Base-by-base conservation (phyloP, 2,329 filamentous ascomycete species). In the Penicillium verrucosum region DNA sequence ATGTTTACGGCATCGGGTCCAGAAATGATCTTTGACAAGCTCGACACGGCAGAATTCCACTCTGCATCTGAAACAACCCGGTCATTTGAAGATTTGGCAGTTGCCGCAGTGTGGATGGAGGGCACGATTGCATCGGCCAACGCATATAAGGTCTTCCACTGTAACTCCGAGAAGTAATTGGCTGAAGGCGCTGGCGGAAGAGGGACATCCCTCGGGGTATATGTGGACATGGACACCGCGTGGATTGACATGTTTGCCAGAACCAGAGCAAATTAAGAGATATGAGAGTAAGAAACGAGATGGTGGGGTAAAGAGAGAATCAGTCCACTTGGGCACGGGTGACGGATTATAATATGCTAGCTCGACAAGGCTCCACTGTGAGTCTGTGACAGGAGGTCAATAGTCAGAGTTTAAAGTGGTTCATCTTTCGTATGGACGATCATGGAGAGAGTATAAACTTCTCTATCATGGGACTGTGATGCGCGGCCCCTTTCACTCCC, bases 111-210 rank as follows among this genome's bases (percentile, higher is more conserved):
- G 37, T 73, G 75, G 56, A 86, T 74, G 2, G 81, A 76, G 1
- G 84, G 83, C 21, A 87, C 74, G 47, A 86, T 72, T 1, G 83
- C 78, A 59, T 86, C 84, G 9, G 80, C 76, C 30, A 87, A 77
- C 25, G 84, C 79, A 45, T 83, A 73, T 3, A 87, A 72, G 0
- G 81, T 84, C 30, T 73, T 76, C 84, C 84, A 87, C 77, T 87
- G 85, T 2, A 75, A 68, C 12, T 79, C 70, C 2, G 78, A 81
- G 61, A 86, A 77, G 47, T 82, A 74, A 47, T 81, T 75, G 12
- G 76, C 71, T 16, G 81, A 75, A 1, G 72, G 66, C 3, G 77
- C 70, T 1, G 81, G 79, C 27, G 81, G 77, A 10, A 83, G 68
- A 50, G 81, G 77, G 38, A 72, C 70, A n/a, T 74, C 73, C 58